Evolutionary conservation across 2,329 filamentous ascomycete species (phyloP).

Genomic region (Calycina herbarum): DNA sequence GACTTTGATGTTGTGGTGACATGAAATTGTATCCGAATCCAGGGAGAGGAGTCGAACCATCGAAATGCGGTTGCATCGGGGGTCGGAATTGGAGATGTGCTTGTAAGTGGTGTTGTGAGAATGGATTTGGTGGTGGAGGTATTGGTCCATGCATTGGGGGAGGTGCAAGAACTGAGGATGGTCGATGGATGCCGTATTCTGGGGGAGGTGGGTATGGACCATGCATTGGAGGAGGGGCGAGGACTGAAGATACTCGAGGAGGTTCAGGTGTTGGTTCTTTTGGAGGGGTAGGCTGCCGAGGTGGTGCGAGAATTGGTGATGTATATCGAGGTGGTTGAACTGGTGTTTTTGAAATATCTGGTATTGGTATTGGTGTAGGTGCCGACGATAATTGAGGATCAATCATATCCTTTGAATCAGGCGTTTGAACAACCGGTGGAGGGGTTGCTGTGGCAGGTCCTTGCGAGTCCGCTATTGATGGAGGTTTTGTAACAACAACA

Average conservation of each 20-base stretch:
- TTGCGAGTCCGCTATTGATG: conserved; percentile 14
- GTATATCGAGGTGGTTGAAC: neutral
- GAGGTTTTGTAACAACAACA: conserved; percentile 8
- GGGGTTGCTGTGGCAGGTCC: conserved; percentile 10
- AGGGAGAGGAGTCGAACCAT: conserved; percentile 34
- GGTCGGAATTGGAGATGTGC: conserved; percentile 17
- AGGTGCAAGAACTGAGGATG: conserved; percentile 30
- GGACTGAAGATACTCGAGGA: conserved; percentile 13
- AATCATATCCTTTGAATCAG: conserved; percentile 3
- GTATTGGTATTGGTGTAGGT: neutral
- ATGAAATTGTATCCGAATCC: conserved; percentile 36
- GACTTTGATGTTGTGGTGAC: conserved; percentile 9
- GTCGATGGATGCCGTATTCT: conserved; percentile 17
- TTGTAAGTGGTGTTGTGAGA: conserved; percentile 15
- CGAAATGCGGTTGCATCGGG: conserved; percentile 28
- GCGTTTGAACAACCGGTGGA: neutral
- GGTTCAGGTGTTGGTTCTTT: conserved; percentile 11
- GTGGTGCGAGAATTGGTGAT: conserved; percentile 9
- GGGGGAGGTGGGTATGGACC: conserved; percentile 24
- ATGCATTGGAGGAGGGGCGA: conserved; percentile 23
- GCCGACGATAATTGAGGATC: conserved; percentile 3
- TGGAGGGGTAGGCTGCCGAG: neutral
- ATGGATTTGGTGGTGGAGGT: conserved; percentile 24
- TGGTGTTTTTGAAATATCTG: neutral
- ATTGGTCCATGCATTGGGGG: conserved; percentile 24